Evolutionary conservation across 1,284 basidiomycete species (phyloP).

Genomic region (Ganoderma leucocontextum): DNA sequence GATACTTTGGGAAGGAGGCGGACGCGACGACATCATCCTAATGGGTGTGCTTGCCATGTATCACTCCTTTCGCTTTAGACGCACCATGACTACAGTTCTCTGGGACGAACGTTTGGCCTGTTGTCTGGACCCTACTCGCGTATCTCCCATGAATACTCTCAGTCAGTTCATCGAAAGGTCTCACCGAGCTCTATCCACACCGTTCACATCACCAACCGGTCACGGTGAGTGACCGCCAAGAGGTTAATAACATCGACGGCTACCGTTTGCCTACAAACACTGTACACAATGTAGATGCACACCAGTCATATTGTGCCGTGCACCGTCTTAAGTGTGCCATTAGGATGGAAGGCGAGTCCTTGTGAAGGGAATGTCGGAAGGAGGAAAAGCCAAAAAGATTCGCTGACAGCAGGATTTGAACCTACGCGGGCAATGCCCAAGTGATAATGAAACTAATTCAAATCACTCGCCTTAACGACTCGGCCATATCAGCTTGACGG

Average conservation of each 20-base stretch:
- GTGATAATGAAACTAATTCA: constrained; percentile 69
- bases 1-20: constrained; percentile 73
- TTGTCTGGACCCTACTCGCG: not conserved
- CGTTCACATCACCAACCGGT: too few relatives aligned
- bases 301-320: too few relatives aligned
- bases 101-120: not conserved
- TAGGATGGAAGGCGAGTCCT: too few relatives aligned
- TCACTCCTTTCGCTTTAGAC: constrained; percentile 2
- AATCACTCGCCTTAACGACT: constrained; percentile 87
- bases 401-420: constrained; percentile 85
- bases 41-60: constrained; percentile 17
- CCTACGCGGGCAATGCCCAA: constrained; percentile 80
- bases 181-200: not conserved
- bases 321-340: too few relatives aligned
- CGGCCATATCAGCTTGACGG: constrained; percentile 72
- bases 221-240: too few relatives aligned
- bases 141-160: not conserved
- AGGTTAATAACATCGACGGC: too few relatives aligned
- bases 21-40: constrained; percentile 44
- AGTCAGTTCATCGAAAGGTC: not conserved
- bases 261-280: too few relatives aligned
- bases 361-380: too few relatives aligned
- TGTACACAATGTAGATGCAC: too few relatives aligned
- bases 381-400: constrained; percentile 46
- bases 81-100: not conserved